phyloP scores from a whole-genome alignment of 441 rosid species.

The Raphanus hybrid region DNA sequence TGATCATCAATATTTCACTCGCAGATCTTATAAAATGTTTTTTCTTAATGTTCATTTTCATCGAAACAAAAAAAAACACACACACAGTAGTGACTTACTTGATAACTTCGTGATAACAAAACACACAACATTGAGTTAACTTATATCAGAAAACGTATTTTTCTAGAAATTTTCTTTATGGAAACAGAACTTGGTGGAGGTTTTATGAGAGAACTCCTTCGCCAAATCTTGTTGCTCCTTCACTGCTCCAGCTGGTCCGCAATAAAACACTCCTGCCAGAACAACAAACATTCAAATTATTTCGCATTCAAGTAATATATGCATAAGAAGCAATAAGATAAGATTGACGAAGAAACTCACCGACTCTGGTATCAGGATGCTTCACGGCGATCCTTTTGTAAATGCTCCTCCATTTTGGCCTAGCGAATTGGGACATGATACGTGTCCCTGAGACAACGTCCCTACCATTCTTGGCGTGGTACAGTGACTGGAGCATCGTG shows the following conservation, averaged over 20 bases:
- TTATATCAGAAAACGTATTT: too few relatives aligned
- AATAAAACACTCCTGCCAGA: constrained; percentile 67
- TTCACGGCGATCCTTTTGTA: constrained; percentile 59
- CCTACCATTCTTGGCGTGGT: constrained; percentile 65
- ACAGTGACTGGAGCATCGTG: constrained; percentile 66
- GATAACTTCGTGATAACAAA: too few relatives aligned
- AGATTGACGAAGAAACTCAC: constrained; percentile 23
- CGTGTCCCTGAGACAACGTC: constrained; percentile 71
- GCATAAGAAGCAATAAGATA: neutral
- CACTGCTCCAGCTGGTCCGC: constrained; percentile 51
- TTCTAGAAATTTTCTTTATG: constrained; percentile 63
- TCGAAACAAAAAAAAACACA: too few relatives aligned
- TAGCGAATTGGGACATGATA: constrained; percentile 67
- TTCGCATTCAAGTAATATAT: neutral
- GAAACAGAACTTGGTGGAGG: constrained; percentile 66
- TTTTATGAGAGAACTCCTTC: constrained; percentile 49
- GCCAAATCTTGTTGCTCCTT: constrained; percentile 58
- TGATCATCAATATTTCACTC: too few relatives aligned
- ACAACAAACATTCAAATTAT: neutral
- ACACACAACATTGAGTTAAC: too few relatives aligned
- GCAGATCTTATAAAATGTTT: too few relatives aligned
- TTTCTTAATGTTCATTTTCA: too few relatives aligned
- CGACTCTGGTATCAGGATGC: constrained; percentile 28
- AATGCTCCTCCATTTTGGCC: constrained; percentile 66
- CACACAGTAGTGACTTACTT: too few relatives aligned